Percentiles rank a stretch among this genome's conserved stretches.
Conservation (phyloP, 768 basidiomycete species). For the Tricholoma sp. region DNA sequence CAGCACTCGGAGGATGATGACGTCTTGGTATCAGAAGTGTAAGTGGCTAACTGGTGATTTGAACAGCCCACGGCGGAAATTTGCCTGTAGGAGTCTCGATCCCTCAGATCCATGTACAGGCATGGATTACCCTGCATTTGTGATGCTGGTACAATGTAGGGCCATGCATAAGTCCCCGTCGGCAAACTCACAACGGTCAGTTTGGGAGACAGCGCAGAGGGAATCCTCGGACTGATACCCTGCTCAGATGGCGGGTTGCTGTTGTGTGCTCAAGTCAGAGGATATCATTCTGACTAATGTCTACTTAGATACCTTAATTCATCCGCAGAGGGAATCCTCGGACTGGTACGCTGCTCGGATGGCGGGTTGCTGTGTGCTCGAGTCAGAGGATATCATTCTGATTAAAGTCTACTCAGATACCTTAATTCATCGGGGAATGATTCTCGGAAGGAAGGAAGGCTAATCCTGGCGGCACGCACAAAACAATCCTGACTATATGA, state of each 20-base stretch:
- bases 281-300: not conserved
- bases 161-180: not conserved
- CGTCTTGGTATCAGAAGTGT: not conserved
- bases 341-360: not conserved
- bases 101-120: not conserved
- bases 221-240: not conserved
- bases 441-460: slow-evolving; percentile 15
- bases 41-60: not conserved
- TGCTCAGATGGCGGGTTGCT: not conserved
- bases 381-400: not conserved
- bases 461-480: not conserved
- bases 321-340: not conserved
- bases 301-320: slow-evolving; percentile 5
- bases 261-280: not conserved
- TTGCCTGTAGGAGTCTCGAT: not conserved
- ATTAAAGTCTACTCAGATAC: not conserved
- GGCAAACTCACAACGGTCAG: not conserved
- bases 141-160: not conserved
- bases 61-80: not conserved
- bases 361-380: not conserved
- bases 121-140: not conserved
- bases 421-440: slow-evolving; percentile 10
- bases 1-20: not conserved
- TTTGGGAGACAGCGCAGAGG: not conserved
- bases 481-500: not conserved